A percentile compares a stretch with the other conserved stretches of the same genome.
These are phyloP conservation scores for Phaffomyces antillensis DNA, from an alignment of 805 yeast genomes.

Conservation along the genomic window DNA sequence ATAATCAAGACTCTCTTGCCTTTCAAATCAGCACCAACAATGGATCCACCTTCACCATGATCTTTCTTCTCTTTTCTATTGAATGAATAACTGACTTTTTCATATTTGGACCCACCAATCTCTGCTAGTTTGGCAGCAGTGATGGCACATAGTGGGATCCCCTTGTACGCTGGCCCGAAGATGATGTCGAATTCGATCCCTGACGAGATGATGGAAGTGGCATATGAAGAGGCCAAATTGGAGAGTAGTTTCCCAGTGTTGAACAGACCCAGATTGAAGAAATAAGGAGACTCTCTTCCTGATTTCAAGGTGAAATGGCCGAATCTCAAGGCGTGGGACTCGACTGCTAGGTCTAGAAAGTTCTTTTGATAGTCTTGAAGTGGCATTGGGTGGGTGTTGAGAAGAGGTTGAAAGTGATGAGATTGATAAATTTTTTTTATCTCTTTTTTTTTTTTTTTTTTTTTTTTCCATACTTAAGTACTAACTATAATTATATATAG, in stretches of 20 bases:
- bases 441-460: too few species aligned
- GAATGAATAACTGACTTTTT: slow-evolving; percentile 77
- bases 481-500: too few species aligned
- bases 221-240: slow-evolving; percentile 83
- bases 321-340: slow-evolving; percentile 75
- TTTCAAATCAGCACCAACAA: slow-evolving; percentile 76
- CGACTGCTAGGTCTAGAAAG: slow-evolving; percentile 77
- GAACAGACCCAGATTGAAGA: slow-evolving; percentile 90
- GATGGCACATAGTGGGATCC: slow-evolving; percentile 90
- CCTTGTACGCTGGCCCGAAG: slow-evolving; percentile 98
- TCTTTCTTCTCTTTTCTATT: slow-evolving; percentile 95
- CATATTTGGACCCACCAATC: slow-evolving; percentile 73
- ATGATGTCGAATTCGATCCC: slow-evolving; percentile 82
- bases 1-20: slow-evolving; percentile 75
- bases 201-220: slow-evolving; percentile 74
- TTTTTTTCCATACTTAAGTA: too few species aligned
- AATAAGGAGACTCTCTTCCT: slow-evolving; percentile 93
- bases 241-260: slow-evolving; percentile 71
- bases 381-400: not conserved
- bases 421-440: too few species aligned
- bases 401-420: not conserved
- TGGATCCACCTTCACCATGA: slow-evolving; percentile 96
- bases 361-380: slow-evolving; percentile 45
- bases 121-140: slow-evolving; percentile 91
- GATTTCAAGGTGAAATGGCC: slow-evolving; percentile 87